phyloP scores from a whole-genome alignment of 2,329 filamentous ascomycete species.

The Monilinia vaccinii-corymbosi region DNA sequence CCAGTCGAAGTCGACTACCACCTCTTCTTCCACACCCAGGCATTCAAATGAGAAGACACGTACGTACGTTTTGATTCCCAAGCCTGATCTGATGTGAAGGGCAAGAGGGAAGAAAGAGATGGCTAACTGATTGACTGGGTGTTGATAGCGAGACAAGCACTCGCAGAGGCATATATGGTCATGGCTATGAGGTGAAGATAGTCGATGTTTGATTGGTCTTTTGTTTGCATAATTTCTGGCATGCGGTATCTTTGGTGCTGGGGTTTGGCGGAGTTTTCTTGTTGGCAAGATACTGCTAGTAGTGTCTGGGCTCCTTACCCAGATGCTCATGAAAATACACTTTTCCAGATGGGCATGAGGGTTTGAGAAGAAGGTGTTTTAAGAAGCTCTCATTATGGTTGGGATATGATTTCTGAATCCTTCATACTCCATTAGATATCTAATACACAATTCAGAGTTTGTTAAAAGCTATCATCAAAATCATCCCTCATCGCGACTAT shows the following conservation, averaged over 20 bases:
- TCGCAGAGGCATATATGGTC: slow-evolving; percentile 15
- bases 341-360: neutral
- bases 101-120: neutral
- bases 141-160: neutral
- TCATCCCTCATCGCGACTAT: slow-evolving; percentile 57
- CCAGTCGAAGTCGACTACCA: neutral
- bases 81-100: neutral
- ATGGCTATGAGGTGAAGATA: slow-evolving; percentile 13
- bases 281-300: neutral
- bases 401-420: neutral
- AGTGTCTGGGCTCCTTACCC: neutral
- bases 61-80: neutral
- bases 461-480: slow-evolving; percentile 51
- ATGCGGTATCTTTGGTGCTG: neutral
- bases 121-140: neutral
- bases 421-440: neutral
- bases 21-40: neutral
- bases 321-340: neutral
- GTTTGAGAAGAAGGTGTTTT: neutral
- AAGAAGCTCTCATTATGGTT: neutral
- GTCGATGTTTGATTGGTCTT: neutral
- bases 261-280: neutral
- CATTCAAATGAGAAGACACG: neutral
- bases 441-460: slow-evolving; percentile 16
- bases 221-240: neutral